Conservation (phyloP, 352 stramenopile species). For the Globisporangium alternatum region DNA sequence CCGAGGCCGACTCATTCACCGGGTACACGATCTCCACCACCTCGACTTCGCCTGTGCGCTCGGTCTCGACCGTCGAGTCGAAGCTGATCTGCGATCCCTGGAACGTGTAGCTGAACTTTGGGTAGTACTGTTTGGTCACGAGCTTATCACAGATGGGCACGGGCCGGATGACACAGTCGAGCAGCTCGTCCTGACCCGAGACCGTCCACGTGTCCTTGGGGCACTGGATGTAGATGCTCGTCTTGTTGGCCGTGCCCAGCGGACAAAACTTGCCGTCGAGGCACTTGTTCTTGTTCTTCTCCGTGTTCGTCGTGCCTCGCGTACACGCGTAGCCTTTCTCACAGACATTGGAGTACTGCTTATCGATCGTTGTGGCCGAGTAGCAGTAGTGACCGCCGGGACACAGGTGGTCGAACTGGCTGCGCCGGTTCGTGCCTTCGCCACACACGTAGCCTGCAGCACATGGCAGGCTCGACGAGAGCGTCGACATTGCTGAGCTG, state of each 20-base stretch:
- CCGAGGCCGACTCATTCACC: conserved; percentile 88
- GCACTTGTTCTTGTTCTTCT: conserved; percentile 92
- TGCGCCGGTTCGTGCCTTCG: conserved; percentile 86
- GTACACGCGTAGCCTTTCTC: conserved; percentile 87
- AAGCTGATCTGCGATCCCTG: conserved; percentile 50
- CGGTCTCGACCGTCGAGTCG: conserved; percentile 71
- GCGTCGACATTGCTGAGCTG: conserved; percentile 83
- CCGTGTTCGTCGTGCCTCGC: conserved; percentile 84
- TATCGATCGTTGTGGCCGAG: conserved; percentile 69
- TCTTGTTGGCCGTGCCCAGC: conserved; percentile 79
- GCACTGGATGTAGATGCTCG: conserved; percentile 86
- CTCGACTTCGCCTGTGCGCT: conserved; percentile 82
- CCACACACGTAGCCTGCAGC: conserved; percentile 93
- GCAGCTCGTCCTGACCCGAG: conserved; percentile 74
- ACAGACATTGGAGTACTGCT: conserved; percentile 89
- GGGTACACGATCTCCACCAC: conserved; percentile 90
- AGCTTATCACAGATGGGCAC: conserved; percentile 95
- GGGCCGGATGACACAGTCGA: conserved; percentile 85
- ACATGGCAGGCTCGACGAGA: conserved; percentile 85
- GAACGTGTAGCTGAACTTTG: conserved; percentile 67
- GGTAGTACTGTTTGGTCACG: conserved; percentile 74
- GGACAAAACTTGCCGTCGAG: conserved; percentile 92
- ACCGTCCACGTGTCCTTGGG: conserved; percentile 88
- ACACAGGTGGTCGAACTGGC: conserved; percentile 92
- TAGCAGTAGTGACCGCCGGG: conserved; percentile 91